These are phyloP conservation scores for Croton laevigatus DNA, from an alignment of 441 rosid genomes.

Conservation along the genomic window DNA sequence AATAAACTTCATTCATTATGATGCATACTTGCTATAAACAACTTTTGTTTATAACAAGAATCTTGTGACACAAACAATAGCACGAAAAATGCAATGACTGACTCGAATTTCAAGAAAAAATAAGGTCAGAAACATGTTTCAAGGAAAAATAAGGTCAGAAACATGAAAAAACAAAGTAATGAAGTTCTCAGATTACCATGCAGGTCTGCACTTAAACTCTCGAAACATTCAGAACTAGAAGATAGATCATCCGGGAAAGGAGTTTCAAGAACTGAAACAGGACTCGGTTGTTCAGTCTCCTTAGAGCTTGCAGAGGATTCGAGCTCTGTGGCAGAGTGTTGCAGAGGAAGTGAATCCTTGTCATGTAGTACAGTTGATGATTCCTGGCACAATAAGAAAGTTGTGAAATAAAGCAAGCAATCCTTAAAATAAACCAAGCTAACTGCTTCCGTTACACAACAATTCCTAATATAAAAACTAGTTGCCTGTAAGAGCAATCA, in stretches of 20 bases:
- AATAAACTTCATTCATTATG: too few species aligned
- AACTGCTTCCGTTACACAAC: background rate
- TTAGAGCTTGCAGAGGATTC: conserved; percentile 56
- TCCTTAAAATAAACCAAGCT: too few species aligned
- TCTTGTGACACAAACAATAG: background rate
- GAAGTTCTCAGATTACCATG: conserved; percentile 51
- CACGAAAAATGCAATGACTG: background rate
- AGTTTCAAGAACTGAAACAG: conserved; percentile 86
- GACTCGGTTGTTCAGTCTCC: conserved; percentile 96
- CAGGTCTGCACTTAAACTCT: conserved; percentile 83
- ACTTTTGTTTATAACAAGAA: background rate
- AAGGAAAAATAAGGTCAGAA: conserved; percentile 1
- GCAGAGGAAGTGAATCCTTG: conserved; percentile 30
- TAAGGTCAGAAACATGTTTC: background rate
- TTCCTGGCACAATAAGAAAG: conserved; percentile 45
- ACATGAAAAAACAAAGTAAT: background rate
- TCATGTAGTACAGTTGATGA: conserved; percentile 35
- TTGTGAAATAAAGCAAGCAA: background rate
- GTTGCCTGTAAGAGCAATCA: background rate
- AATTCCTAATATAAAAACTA: background rate
- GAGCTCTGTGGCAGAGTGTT: conserved; percentile 42
- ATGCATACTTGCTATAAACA: background rate
- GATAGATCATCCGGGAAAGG: conserved; percentile 70
- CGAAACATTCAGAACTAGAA: conserved; percentile 88
- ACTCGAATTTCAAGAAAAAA: conserved; percentile 2